Base-by-base conservation (phyloP, 2,329 filamentous ascomycete species). In the Fusarium mundagurra region DNA sequence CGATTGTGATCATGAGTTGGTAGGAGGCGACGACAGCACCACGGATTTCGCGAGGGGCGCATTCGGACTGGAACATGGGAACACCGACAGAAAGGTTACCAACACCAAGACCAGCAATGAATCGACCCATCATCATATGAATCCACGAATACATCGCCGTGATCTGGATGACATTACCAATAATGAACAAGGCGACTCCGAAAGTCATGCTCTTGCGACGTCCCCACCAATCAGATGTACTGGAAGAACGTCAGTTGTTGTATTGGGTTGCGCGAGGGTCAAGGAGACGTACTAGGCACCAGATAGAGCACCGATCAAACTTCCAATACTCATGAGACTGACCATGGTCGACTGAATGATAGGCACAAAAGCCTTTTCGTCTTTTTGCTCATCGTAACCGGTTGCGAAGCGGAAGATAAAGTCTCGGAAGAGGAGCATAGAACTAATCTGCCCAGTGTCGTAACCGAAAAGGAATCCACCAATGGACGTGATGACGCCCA, bases 1-100 rank as follows among this genome's bases (percentile, higher is more conserved):
- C 92, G 34, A 93, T 84, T 1, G 92, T 94, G 80, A 94, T 92
- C 83, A 93, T 91, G 22, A 94, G 88, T 82, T 94, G 92, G 81
- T 93, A 94, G n/a, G 88, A 90, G 9, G 88, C 86, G n/a, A 92
- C 88, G 48, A 92, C 87, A 39, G 89, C 87, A 74, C 90, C 91
- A 74, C 91, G 89, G 69, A 92, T 91, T 76, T 90, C 86, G 24
- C 86, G 85, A 8, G 91, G 91, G 4, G 89, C 86, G 60, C 86
- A 90, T 78, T 93, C 91, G 45, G 88, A 88, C 81, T 92, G 90
- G 81, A 90, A 92, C 86, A 92, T 90, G 66, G 91, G 91, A 5
- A 92, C 90, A 41, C 89, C 86, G 39, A 92, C 88, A 1, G 90
- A 92, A 4, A 93, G 85, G 59, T 87, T 91, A 48, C 92, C 92